Percentiles rank a stretch among this genome's conserved stretches.
These are phyloP conservation scores for Coemansia umbellata DNA, from an alignment of 192 early-diverging fungal species.

Conservation along the genomic window DNA sequence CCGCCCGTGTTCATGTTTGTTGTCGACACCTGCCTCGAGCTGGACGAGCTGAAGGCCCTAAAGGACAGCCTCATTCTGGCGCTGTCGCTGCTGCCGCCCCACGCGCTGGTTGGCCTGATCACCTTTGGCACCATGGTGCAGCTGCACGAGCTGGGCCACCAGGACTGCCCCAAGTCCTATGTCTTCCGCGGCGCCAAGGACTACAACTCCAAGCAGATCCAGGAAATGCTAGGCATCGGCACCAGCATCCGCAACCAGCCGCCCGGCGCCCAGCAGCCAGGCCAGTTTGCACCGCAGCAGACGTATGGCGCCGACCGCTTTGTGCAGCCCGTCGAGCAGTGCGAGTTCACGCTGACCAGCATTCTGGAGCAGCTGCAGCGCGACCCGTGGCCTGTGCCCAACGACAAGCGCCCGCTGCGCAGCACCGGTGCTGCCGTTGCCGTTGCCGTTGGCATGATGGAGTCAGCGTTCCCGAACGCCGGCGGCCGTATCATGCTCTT, in stretches of 20 bases:
- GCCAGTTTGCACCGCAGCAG: conserved; percentile 35
- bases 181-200: conserved; percentile 98
- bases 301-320: conserved; percentile 63
- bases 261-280: conserved; percentile 7
- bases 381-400: conserved; percentile 94
- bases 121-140: conserved; percentile 99
- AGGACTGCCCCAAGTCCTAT: conserved; percentile 95
- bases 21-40: conserved; percentile 95
- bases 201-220: conserved; percentile 90
- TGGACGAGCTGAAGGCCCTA: conserved; percentile 91
- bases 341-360: conserved; percentile 92
- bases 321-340: conserved; percentile 87
- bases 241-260: conserved; percentile 44
- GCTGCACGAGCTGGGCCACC: conserved; percentile 94
- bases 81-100: conserved; percentile 85
- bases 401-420: conserved; percentile 84
- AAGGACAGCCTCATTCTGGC: conserved; percentile 90
- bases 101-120: conserved; percentile 91
- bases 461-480: conserved; percentile 88
- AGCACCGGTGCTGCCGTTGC: conserved; percentile 94
- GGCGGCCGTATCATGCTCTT: conserved; percentile 93
- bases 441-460: conserved; percentile 88
- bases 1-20: conserved; percentile 97
- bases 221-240: conserved; percentile 92
- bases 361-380: conserved; percentile 95